Percentiles rank a stretch among this genome's conserved stretches.
Conservation (phyloP, 306 rosid genomes). For the Hylodesmum podocarpum region DNA sequence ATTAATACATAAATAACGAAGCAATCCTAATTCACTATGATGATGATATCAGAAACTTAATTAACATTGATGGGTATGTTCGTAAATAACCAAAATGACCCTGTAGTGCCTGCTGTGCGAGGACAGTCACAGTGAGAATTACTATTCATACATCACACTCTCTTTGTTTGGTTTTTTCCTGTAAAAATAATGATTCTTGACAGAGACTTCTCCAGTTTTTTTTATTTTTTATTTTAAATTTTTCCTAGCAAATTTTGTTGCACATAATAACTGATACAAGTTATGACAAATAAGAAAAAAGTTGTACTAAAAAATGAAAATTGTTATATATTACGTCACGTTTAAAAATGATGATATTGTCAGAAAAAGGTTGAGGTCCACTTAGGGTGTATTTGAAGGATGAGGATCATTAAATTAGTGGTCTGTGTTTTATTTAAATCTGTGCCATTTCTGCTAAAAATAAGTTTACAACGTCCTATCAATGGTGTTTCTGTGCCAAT, state of each 20-base stretch:
- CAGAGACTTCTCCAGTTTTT: constrained; percentile 17
- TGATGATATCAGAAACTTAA: neutral
- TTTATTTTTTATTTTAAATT: neutral
- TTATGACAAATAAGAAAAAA: neutral
- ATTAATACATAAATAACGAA: constrained; percentile 23
- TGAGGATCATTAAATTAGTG: constrained; percentile 32
- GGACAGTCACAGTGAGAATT: constrained; percentile 46
- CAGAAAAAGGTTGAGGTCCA: constrained; percentile 32
- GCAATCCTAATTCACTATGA: neutral
- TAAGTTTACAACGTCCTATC: constrained; percentile 33
- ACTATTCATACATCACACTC: constrained; percentile 42
- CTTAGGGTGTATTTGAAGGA: constrained; percentile 17
- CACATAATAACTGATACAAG: neutral
- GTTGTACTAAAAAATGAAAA: neutral
- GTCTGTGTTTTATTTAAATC: neutral
- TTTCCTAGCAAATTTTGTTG: neutral
- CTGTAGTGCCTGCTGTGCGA: constrained; percentile 35
- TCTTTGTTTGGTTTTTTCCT: constrained; percentile 45
- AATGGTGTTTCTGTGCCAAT: constrained; percentile 46
- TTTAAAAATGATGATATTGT: constrained; percentile 38
- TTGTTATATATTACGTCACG: constrained; percentile 20
- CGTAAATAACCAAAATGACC: neutral
- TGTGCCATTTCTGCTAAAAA: constrained; percentile 29
- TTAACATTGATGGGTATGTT: neutral
- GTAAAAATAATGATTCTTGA: constrained; percentile 31